phyloP scores from a whole-genome alignment of 805 yeast species.

The Starmerella etchellsii region DNA sequence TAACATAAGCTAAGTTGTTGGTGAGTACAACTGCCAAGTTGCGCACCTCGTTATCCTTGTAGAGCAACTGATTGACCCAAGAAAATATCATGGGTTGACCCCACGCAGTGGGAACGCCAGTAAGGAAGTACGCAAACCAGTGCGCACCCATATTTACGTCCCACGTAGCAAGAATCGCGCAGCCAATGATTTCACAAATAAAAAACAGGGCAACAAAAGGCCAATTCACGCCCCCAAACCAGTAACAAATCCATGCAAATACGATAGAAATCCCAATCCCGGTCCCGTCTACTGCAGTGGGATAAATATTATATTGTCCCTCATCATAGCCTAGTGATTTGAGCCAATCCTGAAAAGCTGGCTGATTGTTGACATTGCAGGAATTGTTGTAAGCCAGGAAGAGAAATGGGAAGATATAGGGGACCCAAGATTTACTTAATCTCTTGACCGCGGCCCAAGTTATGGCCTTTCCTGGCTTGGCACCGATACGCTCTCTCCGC shows the following conservation, averaged over 20 bases:
- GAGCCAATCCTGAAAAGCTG: conserved; percentile 38
- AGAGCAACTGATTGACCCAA: conserved; percentile 41
- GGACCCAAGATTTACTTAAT: conserved; percentile 36
- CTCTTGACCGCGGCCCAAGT: conserved; percentile 29
- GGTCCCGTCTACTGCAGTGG: conserved; percentile 31
- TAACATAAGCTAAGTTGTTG: conserved; percentile 34
- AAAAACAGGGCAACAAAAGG: conserved; percentile 31
- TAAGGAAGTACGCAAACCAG: conserved; percentile 38
- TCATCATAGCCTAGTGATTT: conserved; percentile 28
- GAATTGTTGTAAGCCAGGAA: conserved; percentile 32
- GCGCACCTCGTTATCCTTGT: conserved; percentile 31
- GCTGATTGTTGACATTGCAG: conserved; percentile 30
- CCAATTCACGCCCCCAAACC: conserved; percentile 29
- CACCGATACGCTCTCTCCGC: conserved; percentile 27
- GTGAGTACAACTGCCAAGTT: conserved; percentile 32
- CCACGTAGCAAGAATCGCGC: conserved; percentile 37
- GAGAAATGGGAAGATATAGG: conserved; percentile 33
- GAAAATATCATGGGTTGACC: conserved; percentile 46
- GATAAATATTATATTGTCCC: conserved; percentile 31
- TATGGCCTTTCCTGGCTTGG: conserved; percentile 22
- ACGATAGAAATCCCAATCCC: conserved; percentile 31
- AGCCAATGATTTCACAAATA: conserved; percentile 30
- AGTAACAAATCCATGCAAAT: conserved; percentile 31
- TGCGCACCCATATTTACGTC: conserved; percentile 37
- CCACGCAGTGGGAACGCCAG: conserved; percentile 37